Evolutionary conservation across 208 protist species (phyloP).

Genomic region (Leptomonas seymouri): DNA sequence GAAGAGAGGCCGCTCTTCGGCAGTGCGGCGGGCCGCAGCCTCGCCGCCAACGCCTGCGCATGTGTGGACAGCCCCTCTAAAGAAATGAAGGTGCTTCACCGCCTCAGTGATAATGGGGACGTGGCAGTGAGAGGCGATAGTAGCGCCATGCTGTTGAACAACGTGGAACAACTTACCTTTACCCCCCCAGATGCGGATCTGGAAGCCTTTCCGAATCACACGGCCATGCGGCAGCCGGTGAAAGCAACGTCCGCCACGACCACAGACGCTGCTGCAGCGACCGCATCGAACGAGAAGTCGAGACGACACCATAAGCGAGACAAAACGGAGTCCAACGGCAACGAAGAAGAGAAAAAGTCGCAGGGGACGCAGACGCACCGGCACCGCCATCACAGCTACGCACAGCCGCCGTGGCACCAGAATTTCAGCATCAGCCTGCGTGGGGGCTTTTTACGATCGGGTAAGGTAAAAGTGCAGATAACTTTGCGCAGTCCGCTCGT

Average conservation of each 20-base stretch:
- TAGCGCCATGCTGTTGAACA: slow-evolving; percentile 17
- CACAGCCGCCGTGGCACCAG: slow-evolving; percentile 27
- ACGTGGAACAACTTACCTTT: slow-evolving; percentile 13
- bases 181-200: slow-evolving; percentile 15
- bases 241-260: neutral
- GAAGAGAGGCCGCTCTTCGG: neutral
- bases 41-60: slow-evolving; percentile 1
- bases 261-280: neutral
- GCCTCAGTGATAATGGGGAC: slow-evolving; percentile 5
- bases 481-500: slow-evolving; percentile 63
- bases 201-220: neutral
- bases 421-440: slow-evolving; percentile 43
- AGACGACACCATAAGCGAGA: neutral
- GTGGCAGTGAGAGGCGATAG: neutral
- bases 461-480: slow-evolving; percentile 35
- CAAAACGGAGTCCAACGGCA: slow-evolving; percentile 4
- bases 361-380: slow-evolving; percentile 9
- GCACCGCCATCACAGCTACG: slow-evolving; percentile 8
- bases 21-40: neutral
- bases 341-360: slow-evolving; percentile 7
- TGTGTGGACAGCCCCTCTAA: neutral
- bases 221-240: slow-evolving; percentile 10
- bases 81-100: slow-evolving; percentile 15
- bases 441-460: slow-evolving; percentile 32
- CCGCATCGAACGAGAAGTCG: neutral